A percentile compares a stretch with the other conserved stretches of the same genome.
Conservation (phyloP, 306 rosid genomes). For the Neltuma alba region DNA sequence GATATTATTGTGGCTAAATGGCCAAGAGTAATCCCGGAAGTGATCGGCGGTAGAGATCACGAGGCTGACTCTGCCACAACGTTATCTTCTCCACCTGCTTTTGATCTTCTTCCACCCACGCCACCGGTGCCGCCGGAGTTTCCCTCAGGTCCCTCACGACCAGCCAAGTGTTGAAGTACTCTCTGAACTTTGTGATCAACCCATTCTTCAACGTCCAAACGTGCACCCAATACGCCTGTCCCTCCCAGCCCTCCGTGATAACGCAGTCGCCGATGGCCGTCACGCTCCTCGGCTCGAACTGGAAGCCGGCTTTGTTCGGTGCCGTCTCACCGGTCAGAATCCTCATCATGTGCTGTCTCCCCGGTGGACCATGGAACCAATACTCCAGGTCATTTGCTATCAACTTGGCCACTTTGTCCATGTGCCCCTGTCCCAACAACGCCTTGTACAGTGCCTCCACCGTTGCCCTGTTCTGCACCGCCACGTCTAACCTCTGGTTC, state of each 20-base stretch:
- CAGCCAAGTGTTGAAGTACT: slow-evolving; percentile 94
- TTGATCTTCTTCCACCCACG: slow-evolving; percentile 49
- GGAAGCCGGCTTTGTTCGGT: slow-evolving; percentile 47
- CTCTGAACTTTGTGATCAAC: slow-evolving; percentile 69
- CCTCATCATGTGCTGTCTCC: slow-evolving; percentile 91
- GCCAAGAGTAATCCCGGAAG: slow-evolving; percentile 69
- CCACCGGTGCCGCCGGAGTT: slow-evolving; percentile 31
- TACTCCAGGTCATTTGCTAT: slow-evolving; percentile 79
- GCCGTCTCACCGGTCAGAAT: slow-evolving; percentile 73
- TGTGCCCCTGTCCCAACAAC: slow-evolving; percentile 47
- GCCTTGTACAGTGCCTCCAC: slow-evolving; percentile 70
- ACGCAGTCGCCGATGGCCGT: slow-evolving; percentile 61
- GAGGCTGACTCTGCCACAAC: slow-evolving; percentile 88
- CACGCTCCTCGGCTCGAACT: slow-evolving; percentile 70
- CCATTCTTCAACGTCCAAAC: slow-evolving; percentile 84
- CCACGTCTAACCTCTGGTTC: slow-evolving; percentile 32
- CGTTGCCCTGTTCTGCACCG: slow-evolving; percentile 49
- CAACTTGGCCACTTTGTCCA: slow-evolving; percentile 47
- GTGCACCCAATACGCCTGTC: slow-evolving; percentile 86
- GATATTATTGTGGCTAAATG: background rate
- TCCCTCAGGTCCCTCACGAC: slow-evolving; percentile 76
- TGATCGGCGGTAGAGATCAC: slow-evolving; percentile 68
- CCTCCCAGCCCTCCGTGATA: slow-evolving; percentile 91
- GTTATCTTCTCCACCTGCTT: slow-evolving; percentile 39
- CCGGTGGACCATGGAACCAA: slow-evolving; percentile 98